Percentiles rank a stretch among this genome's conserved stretches.
Conservation (phyloP, 805 yeast species). For the Candida methanosorbosa region DNA sequence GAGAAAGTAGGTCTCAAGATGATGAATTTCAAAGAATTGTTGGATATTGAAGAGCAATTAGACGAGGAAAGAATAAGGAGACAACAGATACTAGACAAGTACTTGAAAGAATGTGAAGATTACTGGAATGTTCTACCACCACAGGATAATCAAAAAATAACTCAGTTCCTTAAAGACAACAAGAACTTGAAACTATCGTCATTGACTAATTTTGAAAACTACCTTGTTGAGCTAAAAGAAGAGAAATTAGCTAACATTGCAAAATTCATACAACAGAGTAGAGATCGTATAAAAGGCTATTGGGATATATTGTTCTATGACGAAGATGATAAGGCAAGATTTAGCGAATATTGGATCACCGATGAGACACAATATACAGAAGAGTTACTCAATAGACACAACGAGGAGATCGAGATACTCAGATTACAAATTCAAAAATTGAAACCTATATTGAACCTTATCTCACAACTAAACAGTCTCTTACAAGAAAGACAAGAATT, state of each 20-base stretch:
- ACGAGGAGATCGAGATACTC: slow-evolving; percentile 47
- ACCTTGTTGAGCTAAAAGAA: slow-evolving; percentile 46
- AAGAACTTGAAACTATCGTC: slow-evolving; percentile 37
- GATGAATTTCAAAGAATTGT: slow-evolving; percentile 8
- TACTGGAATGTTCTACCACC: slow-evolving; percentile 39
- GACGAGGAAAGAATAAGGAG: slow-evolving; percentile 26
- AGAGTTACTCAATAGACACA: slow-evolving; percentile 51
- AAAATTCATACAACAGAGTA: slow-evolving; percentile 54
- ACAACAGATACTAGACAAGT: slow-evolving; percentile 26
- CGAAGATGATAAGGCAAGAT: slow-evolving; percentile 37
- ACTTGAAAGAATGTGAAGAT: slow-evolving; percentile 24
- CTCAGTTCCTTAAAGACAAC: slow-evolving; percentile 31
- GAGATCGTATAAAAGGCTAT: slow-evolving; percentile 46
- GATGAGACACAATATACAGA: slow-evolving; percentile 44
- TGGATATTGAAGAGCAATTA: slow-evolving; percentile 11
- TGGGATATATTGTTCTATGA: slow-evolving; percentile 61
- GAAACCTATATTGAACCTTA: slow-evolving; percentile 46
- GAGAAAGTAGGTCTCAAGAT: slow-evolving; percentile 16
- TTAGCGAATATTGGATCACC: slow-evolving; percentile 31
- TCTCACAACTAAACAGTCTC: slow-evolving; percentile 46
- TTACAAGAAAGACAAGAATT: slow-evolving; percentile 53
- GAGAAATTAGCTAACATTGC: slow-evolving; percentile 60
- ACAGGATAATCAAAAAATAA: slow-evolving; percentile 19
- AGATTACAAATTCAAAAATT: slow-evolving; percentile 40
- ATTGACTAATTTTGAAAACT: slow-evolving; percentile 42